Conservation (phyloP, 148 eudicot genomes). For the Pouteria glomerata region DNA sequence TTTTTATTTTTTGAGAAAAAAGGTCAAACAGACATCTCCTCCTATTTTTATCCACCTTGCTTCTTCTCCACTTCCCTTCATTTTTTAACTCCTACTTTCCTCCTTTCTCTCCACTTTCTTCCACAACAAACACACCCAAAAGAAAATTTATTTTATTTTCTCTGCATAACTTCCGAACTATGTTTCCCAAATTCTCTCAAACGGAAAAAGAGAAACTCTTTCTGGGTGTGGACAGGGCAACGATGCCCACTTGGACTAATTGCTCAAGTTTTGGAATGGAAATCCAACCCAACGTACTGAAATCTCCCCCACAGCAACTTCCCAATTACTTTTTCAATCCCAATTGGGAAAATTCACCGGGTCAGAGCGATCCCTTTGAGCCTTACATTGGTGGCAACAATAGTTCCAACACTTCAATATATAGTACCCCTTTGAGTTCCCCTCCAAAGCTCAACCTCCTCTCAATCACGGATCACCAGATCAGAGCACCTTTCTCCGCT, state of each 20-base stretch:
- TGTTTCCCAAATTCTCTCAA: background rate
- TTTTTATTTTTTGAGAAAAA: too few relatives aligned
- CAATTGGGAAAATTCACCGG: constrained; percentile 49
- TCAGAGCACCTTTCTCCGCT: constrained; percentile 23
- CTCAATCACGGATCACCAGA: constrained; percentile 29
- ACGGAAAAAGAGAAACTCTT: constrained; percentile 15
- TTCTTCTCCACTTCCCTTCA: constrained; percentile 28
- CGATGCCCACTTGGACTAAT: too few relatives aligned
- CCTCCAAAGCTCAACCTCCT: constrained; percentile 63
- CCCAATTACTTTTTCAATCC: constrained; percentile 42
- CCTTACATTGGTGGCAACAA: constrained; percentile 26
- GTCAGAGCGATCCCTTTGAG: constrained; percentile 74
- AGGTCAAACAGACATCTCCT: constrained; percentile 9
- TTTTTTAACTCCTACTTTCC: constrained; percentile 11
- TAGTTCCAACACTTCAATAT: constrained; percentile 55
- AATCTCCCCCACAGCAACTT: too few relatives aligned
- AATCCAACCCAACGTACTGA: constrained; percentile 22
- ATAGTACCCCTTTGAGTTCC: constrained; percentile 71
- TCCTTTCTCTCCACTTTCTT: background rate
- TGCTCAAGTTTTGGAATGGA: constrained; percentile 12
- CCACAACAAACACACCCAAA: constrained; percentile 13
- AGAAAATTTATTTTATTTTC: background rate
- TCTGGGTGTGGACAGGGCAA: constrained; percentile 15
- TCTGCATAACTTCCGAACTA: too few relatives aligned
- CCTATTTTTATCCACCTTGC: constrained; percentile 18